Conservation (phyloP, 2,329 filamentous ascomycete genomes). For the Tolypocladium ovalisporum region DNA sequence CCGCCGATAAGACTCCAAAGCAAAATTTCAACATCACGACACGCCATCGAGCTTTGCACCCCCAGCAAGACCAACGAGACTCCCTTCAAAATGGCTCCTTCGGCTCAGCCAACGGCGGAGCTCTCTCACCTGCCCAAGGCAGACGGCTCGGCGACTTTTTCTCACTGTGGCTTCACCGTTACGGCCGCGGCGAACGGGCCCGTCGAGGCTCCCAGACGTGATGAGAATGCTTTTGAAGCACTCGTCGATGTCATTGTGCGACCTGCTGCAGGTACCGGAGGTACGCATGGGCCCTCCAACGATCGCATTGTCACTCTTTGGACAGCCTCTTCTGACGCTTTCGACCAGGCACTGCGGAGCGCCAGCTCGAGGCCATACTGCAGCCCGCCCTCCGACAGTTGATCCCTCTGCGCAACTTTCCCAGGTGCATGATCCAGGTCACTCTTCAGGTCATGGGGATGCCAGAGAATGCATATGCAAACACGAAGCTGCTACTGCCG, state of each 20-base stretch:
- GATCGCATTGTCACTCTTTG: too few species aligned
- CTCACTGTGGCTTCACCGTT: slow-evolving; percentile 66
- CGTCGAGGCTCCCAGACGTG: slow-evolving; percentile 76
- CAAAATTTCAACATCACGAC: slow-evolving; percentile 5
- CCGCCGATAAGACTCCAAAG: background rate
- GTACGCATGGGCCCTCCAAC: slow-evolving; percentile 29
- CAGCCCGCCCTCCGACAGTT: slow-evolving; percentile 63
- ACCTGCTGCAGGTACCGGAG: slow-evolving; percentile 73
- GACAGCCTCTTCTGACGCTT: slow-evolving; percentile 5
- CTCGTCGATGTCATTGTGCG: slow-evolving; percentile 82
- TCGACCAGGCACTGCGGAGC: slow-evolving; percentile 53
- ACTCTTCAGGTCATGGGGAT: slow-evolving; percentile 64
- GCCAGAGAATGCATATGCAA: slow-evolving; percentile 56
- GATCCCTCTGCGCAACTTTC: slow-evolving; percentile 64
- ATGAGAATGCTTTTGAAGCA: slow-evolving; percentile 87
- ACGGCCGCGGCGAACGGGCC: slow-evolving; percentile 86
- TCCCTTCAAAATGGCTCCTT: slow-evolving; percentile 1
- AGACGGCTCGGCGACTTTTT: slow-evolving; percentile 72
- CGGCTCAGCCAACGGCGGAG: slow-evolving; percentile 35
- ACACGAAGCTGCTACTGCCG: slow-evolving; percentile 48
- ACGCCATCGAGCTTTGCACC: slow-evolving; percentile 3
- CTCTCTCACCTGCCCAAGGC: slow-evolving; percentile 55
- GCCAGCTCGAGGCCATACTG: slow-evolving; percentile 71
- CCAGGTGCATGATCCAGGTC: slow-evolving; percentile 67
- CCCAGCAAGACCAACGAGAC: slow-evolving; percentile 1